These are phyloP conservation scores for Pythium aphanidermatum DNA, from an alignment of 352 stramenopile genomes.

Conservation along the genomic window DNA sequence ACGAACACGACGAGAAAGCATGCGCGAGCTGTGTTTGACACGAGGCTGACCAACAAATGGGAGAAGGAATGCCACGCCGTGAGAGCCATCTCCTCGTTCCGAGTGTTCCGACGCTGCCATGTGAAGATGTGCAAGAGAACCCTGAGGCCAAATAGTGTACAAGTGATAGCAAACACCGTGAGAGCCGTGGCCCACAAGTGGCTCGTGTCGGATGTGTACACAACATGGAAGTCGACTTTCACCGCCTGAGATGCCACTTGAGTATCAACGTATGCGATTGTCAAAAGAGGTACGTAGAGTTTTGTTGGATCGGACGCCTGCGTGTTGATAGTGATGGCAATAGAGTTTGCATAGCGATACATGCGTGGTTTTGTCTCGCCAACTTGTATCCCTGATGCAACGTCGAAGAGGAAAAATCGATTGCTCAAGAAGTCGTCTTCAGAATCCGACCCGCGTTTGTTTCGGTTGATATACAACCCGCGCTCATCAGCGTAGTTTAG, in stretches of 20 bases:
- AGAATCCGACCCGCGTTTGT: conserved; percentile 40
- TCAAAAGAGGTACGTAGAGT: conserved; percentile 72
- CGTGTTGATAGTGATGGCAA: conserved; percentile 62
- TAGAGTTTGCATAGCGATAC: conserved; percentile 61
- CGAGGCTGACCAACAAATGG: conserved; percentile 28
- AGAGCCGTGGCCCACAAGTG: conserved; percentile 75
- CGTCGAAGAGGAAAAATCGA: conserved; percentile 92
- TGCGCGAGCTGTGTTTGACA: conserved; percentile 35
- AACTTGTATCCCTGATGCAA: conserved; percentile 47
- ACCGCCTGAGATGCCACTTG: conserved; percentile 17
- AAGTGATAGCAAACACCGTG: conserved; percentile 63
- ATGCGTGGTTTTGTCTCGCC: conserved; percentile 43
- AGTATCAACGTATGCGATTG: conserved; percentile 70
- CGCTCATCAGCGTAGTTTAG: conserved; percentile 71
- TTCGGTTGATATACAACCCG: conserved; percentile 72
- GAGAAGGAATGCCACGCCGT: conserved; percentile 43
- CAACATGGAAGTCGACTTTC: conserved; percentile 63
- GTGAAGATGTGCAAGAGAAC: conserved; percentile 80
- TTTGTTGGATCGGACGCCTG: conserved; percentile 32
- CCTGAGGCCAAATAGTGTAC: conserved; percentile 40
- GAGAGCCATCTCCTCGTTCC: conserved; percentile 54
- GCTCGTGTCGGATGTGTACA: conserved; percentile 82
- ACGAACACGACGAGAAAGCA: conserved; percentile 62
- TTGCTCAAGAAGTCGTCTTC: conserved; percentile 85
- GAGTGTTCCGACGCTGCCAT: conserved; percentile 77